Evolutionary conservation across 495 filamentous ascomycete genomes (phyloP), one percentile per base, ranked within the genome.

Genomic region (Aspergillus sclerotioniger): DNA sequence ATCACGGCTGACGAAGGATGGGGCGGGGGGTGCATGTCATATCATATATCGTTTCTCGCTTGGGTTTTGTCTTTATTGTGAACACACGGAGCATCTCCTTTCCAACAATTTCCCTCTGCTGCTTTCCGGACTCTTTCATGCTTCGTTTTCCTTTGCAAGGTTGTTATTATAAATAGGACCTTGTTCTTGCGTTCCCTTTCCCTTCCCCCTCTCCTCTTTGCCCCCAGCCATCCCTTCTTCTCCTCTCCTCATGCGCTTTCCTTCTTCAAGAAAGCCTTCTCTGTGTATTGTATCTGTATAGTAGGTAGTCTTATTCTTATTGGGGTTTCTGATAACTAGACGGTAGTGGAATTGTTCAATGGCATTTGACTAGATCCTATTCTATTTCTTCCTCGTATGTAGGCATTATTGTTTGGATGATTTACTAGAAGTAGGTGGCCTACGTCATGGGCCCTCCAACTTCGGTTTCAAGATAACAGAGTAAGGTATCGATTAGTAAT

Each of bases 61-160:
- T 65, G 48, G 59, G 59, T 68, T 67, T 69, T 79, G 72, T 76
- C 73, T 67, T 67, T 73, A 74, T 72, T 63, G 56, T 25, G 25
- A 25, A 25, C 25, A 68, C 63, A 54, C 64, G 56, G 46, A 65
- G 62, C 64, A 69, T 64, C 58, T 64, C 71, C 68, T 70, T 69
- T 68, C 61, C 51, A 37, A 41, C n/a, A 41, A 15, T 41, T 49
- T 33, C 35, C 48, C 25, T 51, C 20, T 29, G 17, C 29, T 52
- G 46, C 31, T 45, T 41, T 43, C 47, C 35, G 16, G 2, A 31
- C 33, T 53, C 32, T 33, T 51, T 9, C 43, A 31, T 33, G 10
- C 62, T 61, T 65, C 46, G 62, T 60, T 60, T 66, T 47, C 51
- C 41, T 58, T 58, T 45, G 61, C 31, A n/a, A 51, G 21, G 12